Evolutionary conservation across 176 grass and related monocot species (phyloP), one percentile per base, ranked within the genome.

Genomic region (Avena insularis): DNA sequence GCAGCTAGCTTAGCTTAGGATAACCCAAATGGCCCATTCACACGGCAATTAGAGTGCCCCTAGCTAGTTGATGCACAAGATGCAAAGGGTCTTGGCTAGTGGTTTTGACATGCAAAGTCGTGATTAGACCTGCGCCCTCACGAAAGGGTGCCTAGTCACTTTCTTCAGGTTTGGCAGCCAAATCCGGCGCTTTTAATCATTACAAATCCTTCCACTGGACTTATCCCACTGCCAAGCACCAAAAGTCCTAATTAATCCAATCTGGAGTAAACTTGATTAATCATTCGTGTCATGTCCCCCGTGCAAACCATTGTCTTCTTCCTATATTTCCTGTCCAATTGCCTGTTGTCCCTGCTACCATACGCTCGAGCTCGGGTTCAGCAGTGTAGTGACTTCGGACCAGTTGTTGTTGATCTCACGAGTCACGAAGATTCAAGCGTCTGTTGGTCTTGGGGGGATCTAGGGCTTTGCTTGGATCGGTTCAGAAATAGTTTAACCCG

Each of bases 131-230:
- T 50, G 71, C 15, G 11, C 47, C 43, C 19, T 46, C 25, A 27
- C 17, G 38, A 61, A 27, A 48, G 71, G 70, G 70, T 25, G 5
- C 40, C 16, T 3, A 75, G 70, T 46, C 56, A 84, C 82, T 60
- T 73, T 84, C 66, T 72, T 20, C 21, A 29, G 4, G 56, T 75
- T 84, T 84, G 82, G 70, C 82, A 59, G 23, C 36, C 70, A 49
- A 50, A 83, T 62, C 56, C 10, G 10, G 70, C 15, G 40, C 82
- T n/a, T 61, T n/a, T 61, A 75, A 84, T 84, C 82, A 84, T 84
- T 63, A 63, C 70, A 76, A 19, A 84, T 60, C 54, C 5, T 59
- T 31, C 16, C 54, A 75, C 20, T 33, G n/a, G 68, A 74, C 81
- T 2, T 1, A 2, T 17, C 14, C 20, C 54, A 73, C 50, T 25